Evolutionary conservation across 2,329 filamentous ascomycete genomes (phyloP), one percentile per base, ranked within the genome.

Genomic region (Juglanconis juglandina): DNA sequence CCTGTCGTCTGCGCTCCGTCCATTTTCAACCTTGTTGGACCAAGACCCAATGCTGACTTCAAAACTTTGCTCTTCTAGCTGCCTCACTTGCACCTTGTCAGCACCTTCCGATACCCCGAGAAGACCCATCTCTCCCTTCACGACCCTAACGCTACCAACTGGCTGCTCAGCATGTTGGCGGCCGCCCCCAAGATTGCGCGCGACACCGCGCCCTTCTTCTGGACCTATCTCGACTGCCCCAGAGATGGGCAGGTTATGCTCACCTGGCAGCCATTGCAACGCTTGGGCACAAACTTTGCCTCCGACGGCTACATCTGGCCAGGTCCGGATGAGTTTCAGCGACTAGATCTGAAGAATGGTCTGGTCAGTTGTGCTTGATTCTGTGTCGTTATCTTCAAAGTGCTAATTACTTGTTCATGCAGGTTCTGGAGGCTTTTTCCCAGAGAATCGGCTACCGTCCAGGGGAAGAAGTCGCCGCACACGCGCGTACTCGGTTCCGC

Each of bases 291-390:
- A 1, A 88, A 87, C 68, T 96, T 93, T 71, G 88, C 94, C 8
- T 96, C 90, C 41, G 94, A 99, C 77, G 95, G 95, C 51, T 96
- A 93, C 72, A 81, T 97, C 17, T 99, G 93, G 93, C 87, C 87
- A 14, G 90, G 92, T 66, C 84, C 86, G 5, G 94, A 99, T 76
- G 82, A 88, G 56, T 85, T 85, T 48, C 94, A 88, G 67, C 87
- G 87, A 64, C 87, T 92, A 63, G 89, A 96, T 58, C 75, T 87
- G 62, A 83, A 88, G 63, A 82, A 85, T 66, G 82, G 81, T 54
- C 69, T 85, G 72, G 83, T 86, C 78, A 58, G 81, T 71, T 10
- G 34, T 35, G 24, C 44, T n/a, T 42, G 39, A 33, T 51, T 32
- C 24, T 3, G 13, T 30, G n/a, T 24, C 11, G 35, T 32, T 7